phyloP scores from a whole-genome alignment of 352 stramenopile genomes.

The Elongisporangium undulatum region DNA sequence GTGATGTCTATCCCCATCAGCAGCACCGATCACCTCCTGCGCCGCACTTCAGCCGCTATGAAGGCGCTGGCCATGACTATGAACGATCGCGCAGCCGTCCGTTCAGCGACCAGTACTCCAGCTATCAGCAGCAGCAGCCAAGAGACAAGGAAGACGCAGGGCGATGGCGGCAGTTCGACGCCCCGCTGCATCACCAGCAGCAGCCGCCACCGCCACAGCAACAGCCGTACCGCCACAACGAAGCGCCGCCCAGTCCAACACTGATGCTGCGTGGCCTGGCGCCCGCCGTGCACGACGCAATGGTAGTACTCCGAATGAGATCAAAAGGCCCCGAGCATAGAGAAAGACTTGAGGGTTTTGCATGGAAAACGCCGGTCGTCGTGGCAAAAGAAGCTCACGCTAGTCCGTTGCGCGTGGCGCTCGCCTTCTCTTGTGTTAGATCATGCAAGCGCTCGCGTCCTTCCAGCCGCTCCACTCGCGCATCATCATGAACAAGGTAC shows the following conservation, averaged over 20 bases:
- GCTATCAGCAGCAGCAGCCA: background rate
- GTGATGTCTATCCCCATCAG: background rate
- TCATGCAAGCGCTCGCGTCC: constrained; percentile 38
- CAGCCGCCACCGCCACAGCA: constrained; percentile 6
- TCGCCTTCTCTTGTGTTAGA: constrained; percentile 29
- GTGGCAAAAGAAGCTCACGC: constrained; percentile 13
- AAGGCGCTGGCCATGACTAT: background rate
- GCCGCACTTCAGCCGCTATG: background rate
- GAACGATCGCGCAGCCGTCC: background rate
- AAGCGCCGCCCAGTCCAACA: constrained; percentile 46
- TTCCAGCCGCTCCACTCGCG: constrained; percentile 46
- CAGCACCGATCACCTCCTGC: background rate
- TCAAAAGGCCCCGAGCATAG: constrained; percentile 3
- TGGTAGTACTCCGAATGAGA: constrained; percentile 35
- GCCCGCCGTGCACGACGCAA: constrained; percentile 49
- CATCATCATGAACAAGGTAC: constrained; percentile 70
- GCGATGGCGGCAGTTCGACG: background rate
- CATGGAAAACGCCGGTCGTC: constrained; percentile 1
- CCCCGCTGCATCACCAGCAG: background rate
- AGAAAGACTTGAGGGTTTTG: background rate
- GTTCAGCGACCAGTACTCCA: background rate
- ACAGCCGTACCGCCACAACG: background rate
- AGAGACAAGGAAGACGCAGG: background rate
- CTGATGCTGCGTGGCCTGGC: constrained; percentile 59
- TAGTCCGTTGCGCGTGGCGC: constrained; percentile 5